phyloP scores from a whole-genome alignment of 192 early-diverging fungal species.

The Linderina pennispora region DNA sequence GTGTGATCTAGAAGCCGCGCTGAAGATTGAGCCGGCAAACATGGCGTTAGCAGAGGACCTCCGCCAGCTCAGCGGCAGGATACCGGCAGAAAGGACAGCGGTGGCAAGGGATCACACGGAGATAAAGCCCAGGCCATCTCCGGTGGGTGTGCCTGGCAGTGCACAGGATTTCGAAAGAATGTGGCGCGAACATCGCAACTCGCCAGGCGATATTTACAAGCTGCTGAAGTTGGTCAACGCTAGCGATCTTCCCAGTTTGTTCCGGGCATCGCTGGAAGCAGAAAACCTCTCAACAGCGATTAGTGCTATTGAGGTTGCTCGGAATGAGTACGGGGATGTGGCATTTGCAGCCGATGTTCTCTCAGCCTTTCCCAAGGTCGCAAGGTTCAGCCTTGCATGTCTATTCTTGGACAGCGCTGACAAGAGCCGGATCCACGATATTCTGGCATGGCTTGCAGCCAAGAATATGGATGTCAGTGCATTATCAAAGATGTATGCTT shows the following conservation, averaged over 20 bases:
- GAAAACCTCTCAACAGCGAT: constrained; percentile 1
- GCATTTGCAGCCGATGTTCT: constrained; percentile 1
- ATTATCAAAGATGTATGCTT: not conserved
- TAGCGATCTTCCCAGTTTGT: constrained; percentile 2
- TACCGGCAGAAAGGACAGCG: no score
- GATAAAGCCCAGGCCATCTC: no score
- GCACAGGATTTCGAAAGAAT: constrained; percentile 13
- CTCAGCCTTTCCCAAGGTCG: not conserved
- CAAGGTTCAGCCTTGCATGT: constrained; percentile 8
- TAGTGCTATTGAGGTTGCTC: constrained; percentile 5
- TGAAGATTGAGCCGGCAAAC: constrained; percentile 9
- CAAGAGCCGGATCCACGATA: not conserved
- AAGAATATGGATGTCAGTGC: not conserved
- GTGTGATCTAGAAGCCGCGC: constrained; percentile 3
- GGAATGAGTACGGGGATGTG: not conserved
- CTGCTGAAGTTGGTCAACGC: constrained; percentile 7
- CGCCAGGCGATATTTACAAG: constrained; percentile 3
- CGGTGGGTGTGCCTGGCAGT: not conserved
- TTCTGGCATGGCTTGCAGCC: not conserved
- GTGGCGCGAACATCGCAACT: constrained; percentile 7
- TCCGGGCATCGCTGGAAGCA: constrained; percentile 10
- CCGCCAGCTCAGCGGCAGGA: no score
- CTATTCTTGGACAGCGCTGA: constrained; percentile 7
- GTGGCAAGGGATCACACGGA: no score
- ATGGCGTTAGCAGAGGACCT: not conserved